Conservation (phyloP, 352 stramenopile genomes). For the Globisporangium irregulare region DNA sequence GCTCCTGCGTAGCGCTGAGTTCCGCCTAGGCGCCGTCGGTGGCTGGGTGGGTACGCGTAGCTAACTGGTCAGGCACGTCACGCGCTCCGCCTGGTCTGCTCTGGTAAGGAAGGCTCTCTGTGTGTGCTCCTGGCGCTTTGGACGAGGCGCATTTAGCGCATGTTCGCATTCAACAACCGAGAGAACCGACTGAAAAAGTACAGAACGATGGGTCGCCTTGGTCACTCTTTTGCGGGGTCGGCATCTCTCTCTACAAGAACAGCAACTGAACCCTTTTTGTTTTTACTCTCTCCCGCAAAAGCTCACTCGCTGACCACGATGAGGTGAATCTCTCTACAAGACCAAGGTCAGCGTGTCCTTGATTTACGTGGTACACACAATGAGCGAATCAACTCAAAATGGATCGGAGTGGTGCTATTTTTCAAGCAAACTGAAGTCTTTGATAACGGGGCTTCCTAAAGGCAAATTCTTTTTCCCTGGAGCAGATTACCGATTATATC, state of each 20-base stretch:
- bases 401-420: no score
- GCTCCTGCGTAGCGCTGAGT: background rate
- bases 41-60: background rate
- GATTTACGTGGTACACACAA: background rate
- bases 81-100: background rate
- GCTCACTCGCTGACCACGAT: background rate
- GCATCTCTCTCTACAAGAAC: conserved; percentile 9
- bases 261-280: background rate
- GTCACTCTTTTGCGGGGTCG: background rate
- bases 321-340: background rate
- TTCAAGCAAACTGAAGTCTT: no score
- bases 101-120: background rate
- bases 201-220: conserved; percentile 4
- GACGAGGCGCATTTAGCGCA: background rate
- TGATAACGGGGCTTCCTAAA: no score
- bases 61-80: background rate
- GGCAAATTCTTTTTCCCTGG: no score
- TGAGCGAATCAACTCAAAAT: no score
- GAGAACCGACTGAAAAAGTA: background rate
- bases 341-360: background rate
- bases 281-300: background rate
- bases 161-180: background rate
- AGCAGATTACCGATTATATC: no score
- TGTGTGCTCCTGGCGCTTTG: background rate
- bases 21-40: background rate